A percentile compares a stretch with the other conserved stretches of the same genome.
phyloP scores from a whole-genome alignment of 2,329 filamentous ascomycete species.

The Aspergillus ochraceoroseus region DNA sequence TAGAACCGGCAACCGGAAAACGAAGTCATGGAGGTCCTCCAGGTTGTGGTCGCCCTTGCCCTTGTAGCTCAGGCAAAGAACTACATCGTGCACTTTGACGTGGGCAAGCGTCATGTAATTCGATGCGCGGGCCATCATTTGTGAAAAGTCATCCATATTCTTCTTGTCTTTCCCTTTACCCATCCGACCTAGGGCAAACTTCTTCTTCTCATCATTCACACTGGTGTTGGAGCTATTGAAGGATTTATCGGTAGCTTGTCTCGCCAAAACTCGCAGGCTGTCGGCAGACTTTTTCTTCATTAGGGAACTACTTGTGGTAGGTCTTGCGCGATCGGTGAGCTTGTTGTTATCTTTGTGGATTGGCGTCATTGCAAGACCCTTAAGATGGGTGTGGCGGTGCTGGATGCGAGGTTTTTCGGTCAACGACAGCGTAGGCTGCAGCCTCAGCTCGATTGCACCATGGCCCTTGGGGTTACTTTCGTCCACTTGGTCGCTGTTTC shows the following conservation, averaged over 20 bases:
- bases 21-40: constrained; percentile 94
- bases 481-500: constrained; percentile 37
- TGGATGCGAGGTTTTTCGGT: constrained; percentile 37
- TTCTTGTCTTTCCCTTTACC: constrained; percentile 54
- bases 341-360: constrained; percentile 28
- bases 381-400: constrained; percentile 29
- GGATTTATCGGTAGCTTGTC: constrained; percentile 37
- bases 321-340: constrained; percentile 22
- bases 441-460: constrained; percentile 72
- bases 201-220: constrained; percentile 47
- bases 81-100: constrained; percentile 90
- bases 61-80: constrained; percentile 93
- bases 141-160: constrained; percentile 80
- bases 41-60: constrained; percentile 92
- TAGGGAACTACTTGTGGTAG: constrained; percentile 29
- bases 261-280: constrained; percentile 37
- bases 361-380: constrained; percentile 35
- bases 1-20: constrained; percentile 88
- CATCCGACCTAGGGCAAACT: constrained; percentile 43
- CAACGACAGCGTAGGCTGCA: constrained; percentile 71
- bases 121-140: constrained; percentile 92
- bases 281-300: constrained; percentile 42
- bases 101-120: constrained; percentile 97
- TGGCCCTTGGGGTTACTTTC: constrained; percentile 56
- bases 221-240: constrained; percentile 29